phyloP scores from a whole-genome alignment of 2,329 filamentous ascomycete species.

The Ophiocordyceps camponoti-leonardi region DNA sequence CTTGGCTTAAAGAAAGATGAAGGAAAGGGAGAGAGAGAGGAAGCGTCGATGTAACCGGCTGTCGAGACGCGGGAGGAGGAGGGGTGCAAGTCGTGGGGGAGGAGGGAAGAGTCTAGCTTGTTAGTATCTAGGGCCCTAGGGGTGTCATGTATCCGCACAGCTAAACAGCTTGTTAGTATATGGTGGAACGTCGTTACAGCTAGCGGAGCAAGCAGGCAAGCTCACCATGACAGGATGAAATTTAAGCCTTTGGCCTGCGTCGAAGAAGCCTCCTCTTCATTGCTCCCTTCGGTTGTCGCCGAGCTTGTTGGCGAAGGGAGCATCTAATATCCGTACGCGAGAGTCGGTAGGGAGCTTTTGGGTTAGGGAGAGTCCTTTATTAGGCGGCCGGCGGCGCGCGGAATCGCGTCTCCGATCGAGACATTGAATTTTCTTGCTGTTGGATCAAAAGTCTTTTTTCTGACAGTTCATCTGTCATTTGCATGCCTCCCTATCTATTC shows the following conservation, averaged over 20 bases:
- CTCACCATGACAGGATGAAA: neutral
- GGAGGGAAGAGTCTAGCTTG: neutral
- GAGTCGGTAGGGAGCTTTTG: neutral
- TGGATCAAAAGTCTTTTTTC: neutral
- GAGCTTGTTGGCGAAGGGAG: neutral
- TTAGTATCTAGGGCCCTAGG: neutral
- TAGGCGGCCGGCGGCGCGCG: neutral
- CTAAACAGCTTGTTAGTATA: neutral
- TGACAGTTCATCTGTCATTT: too few relatives aligned
- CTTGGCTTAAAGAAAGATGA: too few relatives aligned
- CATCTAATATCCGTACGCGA: neutral
- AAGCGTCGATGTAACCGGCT: neutral
- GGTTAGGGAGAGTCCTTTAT: too few relatives aligned
- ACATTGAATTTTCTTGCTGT: neutral
- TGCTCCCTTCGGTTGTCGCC: neutral
- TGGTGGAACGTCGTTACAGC: neutral
- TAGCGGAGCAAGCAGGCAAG: neutral
- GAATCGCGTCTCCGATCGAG: neutral
- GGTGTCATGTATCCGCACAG: neutral
- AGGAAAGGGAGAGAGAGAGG: neutral
- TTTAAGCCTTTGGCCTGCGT: neutral
- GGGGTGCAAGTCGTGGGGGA: neutral
- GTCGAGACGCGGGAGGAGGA: neutral
- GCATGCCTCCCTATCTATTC: too few relatives aligned
- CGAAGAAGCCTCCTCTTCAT: neutral